Evolutionary conservation across 2,329 filamentous ascomycete genomes (phyloP).

Genomic region (Bipolaris cookei): DNA sequence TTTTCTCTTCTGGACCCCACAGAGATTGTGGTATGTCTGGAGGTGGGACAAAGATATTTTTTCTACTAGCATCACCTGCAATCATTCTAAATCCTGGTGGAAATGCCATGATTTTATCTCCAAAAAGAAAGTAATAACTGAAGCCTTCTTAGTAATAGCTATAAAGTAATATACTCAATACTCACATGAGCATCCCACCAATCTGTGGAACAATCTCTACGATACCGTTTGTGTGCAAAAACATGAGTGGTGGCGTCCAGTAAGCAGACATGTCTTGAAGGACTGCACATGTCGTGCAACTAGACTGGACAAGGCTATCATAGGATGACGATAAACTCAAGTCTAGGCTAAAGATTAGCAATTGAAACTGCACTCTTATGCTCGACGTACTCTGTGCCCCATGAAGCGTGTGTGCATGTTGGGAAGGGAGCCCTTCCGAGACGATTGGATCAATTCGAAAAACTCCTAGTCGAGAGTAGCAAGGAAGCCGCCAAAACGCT

Average conservation of each 20-base stretch:
- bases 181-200: slow-evolving; percentile 82
- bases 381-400: slow-evolving; percentile 69
- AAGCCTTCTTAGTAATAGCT: slow-evolving; percentile 10
- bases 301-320: slow-evolving; percentile 58
- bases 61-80: slow-evolving; percentile 71
- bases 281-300: slow-evolving; percentile 83
- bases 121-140: slow-evolving; percentile 81
- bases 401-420: slow-evolving; percentile 70
- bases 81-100: slow-evolving; percentile 82
- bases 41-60: slow-evolving; percentile 64
- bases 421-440: slow-evolving; percentile 62
- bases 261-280: slow-evolving; percentile 86
- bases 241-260: slow-evolving; percentile 81
- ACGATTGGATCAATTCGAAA: slow-evolving; percentile 81
- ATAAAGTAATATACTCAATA: slow-evolving; percentile 51
- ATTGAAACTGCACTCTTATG: slow-evolving; percentile 6
- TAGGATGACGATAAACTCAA: slow-evolving; percentile 4
- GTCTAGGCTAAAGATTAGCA: slow-evolving; percentile 43
- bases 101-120: slow-evolving; percentile 71
- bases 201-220: slow-evolving; percentile 74
- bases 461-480: slow-evolving; percentile 71
- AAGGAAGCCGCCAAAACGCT: slow-evolving; percentile 92
- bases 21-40: slow-evolving; percentile 5
- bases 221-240: slow-evolving; percentile 70
- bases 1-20: slow-evolving; percentile 16